Evolutionary conservation across 2,329 filamentous ascomycete genomes (phyloP), one percentile per base, ranked within the genome.

Genomic region (Aspergillus sp.): DNA sequence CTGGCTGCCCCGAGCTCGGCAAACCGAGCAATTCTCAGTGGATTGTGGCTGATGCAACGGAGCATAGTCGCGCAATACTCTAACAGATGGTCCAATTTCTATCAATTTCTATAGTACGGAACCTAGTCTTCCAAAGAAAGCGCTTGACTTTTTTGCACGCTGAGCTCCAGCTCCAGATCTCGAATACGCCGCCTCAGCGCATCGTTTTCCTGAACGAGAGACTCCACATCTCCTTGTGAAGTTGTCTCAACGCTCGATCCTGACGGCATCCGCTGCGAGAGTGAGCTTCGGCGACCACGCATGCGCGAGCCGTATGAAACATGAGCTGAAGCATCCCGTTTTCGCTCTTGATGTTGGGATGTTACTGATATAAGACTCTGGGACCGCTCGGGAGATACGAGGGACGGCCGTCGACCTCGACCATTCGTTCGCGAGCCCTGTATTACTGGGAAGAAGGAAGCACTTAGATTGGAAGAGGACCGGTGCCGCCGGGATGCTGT

Each of bases 401-500:
- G 66, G 7, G 78, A 80, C 31, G 74, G 72, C 58, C 78, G 76
- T 17, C 78, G 72, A 58, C 78, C 79, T 48, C 75, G 66, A 41
- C 62, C 64, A 44, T 66, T 73, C 31, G 73, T 63, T 55, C 71
- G 62, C 15, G 70, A 68, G n/a, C 68, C 68, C 57, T 70, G 75
- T 35, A 68, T 69, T 44, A 68, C 67, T 50, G 75, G 68, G 53
- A 76, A 74, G 45, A 78, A 74, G 15, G 78, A 73, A 9, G 77
- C 72, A 31, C 81, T 83, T 14, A 84, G 75, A 59, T 79, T 84
- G 6, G 80, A 83, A 8, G 80, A 83, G 19, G 82, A 84, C 50
- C 83, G 80, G 67, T 86, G 82, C 52, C 84, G 80, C 51, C 76
- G 83, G 57, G 75, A 83, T 60, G 79, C 77, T 21, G 79, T 83